Conservation (phyloP, 2,329 filamentous ascomycete genomes). For the Clonostachys rosea region DNA sequence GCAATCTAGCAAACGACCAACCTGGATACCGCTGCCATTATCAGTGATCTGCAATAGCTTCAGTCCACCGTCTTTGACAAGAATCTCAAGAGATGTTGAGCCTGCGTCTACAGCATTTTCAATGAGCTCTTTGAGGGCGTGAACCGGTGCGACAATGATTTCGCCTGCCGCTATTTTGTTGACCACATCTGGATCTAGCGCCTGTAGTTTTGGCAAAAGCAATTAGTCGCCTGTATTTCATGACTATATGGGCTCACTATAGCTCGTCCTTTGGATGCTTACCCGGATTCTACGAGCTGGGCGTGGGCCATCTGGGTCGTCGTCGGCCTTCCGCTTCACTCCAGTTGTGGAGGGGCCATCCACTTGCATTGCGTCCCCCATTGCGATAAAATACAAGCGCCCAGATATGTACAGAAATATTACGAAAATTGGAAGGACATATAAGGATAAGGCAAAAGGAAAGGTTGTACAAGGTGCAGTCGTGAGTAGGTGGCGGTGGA, state of each 20-base stretch:
- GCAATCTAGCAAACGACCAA: conserved; percentile 23
- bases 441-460: too few species aligned
- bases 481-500: too few species aligned
- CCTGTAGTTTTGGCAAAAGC: conserved; percentile 36
- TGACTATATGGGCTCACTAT: not conserved
- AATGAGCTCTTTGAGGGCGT: conserved; percentile 93
- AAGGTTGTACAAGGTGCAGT: too few species aligned
- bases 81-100: conserved; percentile 81
- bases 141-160: conserved; percentile 95
- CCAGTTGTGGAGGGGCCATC: conserved; percentile 28
- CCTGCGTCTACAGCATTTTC: conserved; percentile 98
- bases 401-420: not conserved
- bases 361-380: conserved; percentile 38
- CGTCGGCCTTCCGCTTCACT: conserved; percentile 44
- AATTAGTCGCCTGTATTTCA: not conserved
- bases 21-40: conserved; percentile 93
- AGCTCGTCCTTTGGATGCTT: conserved; percentile 4
- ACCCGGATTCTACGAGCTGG: conserved; percentile 45
- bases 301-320: conserved; percentile 24
- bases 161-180: conserved; percentile 99
- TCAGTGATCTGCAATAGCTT: conserved; percentile 96
- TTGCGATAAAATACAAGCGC: conserved; percentile 4
- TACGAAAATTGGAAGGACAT: too few species aligned
- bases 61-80: conserved; percentile 91
- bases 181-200: conserved; percentile 86